These are phyloP conservation scores for Exophiala lecanii-corni DNA, from an alignment of 2,329 filamentous ascomycete species.

Conservation along the genomic window DNA sequence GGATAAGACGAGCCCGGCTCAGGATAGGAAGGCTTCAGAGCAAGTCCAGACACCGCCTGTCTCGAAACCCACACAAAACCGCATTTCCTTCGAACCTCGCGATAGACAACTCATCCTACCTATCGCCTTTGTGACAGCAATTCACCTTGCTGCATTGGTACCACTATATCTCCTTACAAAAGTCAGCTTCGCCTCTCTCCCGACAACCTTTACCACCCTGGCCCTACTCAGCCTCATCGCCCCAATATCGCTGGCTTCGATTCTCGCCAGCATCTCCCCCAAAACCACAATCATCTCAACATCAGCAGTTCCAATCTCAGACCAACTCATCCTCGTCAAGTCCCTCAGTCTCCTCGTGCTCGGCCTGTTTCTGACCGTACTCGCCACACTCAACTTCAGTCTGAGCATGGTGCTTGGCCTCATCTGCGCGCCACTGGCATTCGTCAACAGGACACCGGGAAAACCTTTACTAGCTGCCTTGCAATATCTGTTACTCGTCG, in stretches of 20 bases:
- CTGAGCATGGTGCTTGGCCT: slow-evolving; percentile 81
- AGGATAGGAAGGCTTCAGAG: no score
- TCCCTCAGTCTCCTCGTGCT: slow-evolving; percentile 89
- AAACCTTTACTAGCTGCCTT: slow-evolving; percentile 26
- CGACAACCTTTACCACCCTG: slow-evolving; percentile 53
- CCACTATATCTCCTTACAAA: slow-evolving; percentile 81
- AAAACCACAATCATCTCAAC: slow-evolving; percentile 62
- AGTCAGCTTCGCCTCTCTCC: slow-evolving; percentile 27
- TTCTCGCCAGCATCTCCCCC: slow-evolving; percentile 35
- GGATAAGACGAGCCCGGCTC: no score
- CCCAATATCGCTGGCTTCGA: slow-evolving; percentile 40
- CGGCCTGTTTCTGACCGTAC: slow-evolving; percentile 83
- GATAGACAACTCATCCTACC: slow-evolving; percentile 47
- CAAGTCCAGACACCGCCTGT: no score
- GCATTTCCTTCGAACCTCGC: slow-evolving; percentile 28
- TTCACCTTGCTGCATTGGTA: slow-evolving; percentile 72
- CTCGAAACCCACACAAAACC: no score
- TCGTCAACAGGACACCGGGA: slow-evolving; percentile 43
- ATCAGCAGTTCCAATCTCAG: slow-evolving; percentile 33
- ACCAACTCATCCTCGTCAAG: slow-evolving; percentile 57
- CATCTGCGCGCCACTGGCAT: slow-evolving; percentile 72
- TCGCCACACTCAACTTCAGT: slow-evolving; percentile 94
- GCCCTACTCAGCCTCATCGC: slow-evolving; percentile 40
- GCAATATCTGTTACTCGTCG: slow-evolving; percentile 50
- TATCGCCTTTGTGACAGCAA: slow-evolving; percentile 63